Evolutionary conservation across 257 asterid genomes (phyloP).

Genomic region (Gardenia jasminoides): DNA sequence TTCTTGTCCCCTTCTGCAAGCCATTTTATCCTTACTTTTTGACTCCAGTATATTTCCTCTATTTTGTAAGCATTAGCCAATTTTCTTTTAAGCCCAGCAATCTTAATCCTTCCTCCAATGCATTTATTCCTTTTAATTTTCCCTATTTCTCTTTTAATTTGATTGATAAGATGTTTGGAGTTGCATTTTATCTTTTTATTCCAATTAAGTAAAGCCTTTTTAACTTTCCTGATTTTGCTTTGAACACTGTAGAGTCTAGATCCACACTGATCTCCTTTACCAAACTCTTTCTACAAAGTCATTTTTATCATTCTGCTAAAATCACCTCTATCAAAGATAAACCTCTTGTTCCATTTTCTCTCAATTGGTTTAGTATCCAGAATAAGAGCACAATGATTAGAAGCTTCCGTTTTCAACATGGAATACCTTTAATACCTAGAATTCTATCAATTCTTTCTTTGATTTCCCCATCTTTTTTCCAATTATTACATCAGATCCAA

Average conservation of each 20-base stretch:
- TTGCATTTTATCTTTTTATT: too few relatives aligned
- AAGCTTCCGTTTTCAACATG: not conserved
- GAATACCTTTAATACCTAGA: not conserved
- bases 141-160: too few relatives aligned
- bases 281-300: too few relatives aligned
- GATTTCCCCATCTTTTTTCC: not conserved
- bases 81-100: too few relatives aligned
- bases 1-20: not conserved
- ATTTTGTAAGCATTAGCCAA: not conserved
- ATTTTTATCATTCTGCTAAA: accelerated
- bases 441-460: not conserved
- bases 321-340: not conserved
- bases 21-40: not conserved
- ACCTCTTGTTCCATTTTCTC: too few relatives aligned
- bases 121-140: not conserved
- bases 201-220: too few relatives aligned
- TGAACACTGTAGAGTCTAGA: too few relatives aligned
- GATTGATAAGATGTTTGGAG: too few relatives aligned
- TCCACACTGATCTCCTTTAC: too few relatives aligned
- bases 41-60: not conserved
- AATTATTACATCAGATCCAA: not conserved
- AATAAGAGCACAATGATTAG: not conserved
- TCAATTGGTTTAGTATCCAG: not conserved
- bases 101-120: too few relatives aligned
- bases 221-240: too few relatives aligned